Conservation (phyloP, 257 asterid genomes). For the Orobanche coerulescens region DNA sequence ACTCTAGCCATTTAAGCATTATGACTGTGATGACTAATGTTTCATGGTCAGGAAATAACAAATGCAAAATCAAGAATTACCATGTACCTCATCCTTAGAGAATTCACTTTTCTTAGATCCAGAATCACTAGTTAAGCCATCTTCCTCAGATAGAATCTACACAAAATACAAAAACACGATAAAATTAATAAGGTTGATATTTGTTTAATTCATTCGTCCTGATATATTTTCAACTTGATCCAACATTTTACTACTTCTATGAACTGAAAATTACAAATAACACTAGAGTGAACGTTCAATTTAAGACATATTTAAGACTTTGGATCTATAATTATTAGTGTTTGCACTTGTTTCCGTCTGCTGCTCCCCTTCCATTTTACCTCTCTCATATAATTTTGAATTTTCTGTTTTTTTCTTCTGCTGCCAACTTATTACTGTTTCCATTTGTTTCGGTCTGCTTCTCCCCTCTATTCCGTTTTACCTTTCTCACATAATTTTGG, state of each 20-base stretch:
- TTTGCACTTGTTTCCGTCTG: neutral
- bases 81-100: slow-evolving; percentile 54
- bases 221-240: neutral
- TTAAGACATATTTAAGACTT: neutral
- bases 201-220: neutral
- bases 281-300: neutral
- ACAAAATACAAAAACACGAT: slow-evolving; percentile 14
- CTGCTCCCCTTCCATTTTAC: neutral
- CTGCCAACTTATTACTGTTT: neutral
- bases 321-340: neutral
- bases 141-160: slow-evolving; percentile 47
- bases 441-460: neutral
- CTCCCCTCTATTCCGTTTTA: neutral
- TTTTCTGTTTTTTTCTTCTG: neutral
- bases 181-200: neutral
- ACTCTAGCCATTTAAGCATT: neutral
- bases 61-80: slow-evolving; percentile 16
- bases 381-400: neutral
- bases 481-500: neutral
- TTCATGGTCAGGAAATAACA: neutral
- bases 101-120: slow-evolving; percentile 37
- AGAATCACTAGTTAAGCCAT: slow-evolving; percentile 33
- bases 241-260: neutral
- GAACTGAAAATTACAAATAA: neutral
- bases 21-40: neutral